Percentiles rank a stretch among this genome's conserved stretches.
phyloP scores from a whole-genome alignment of 2,329 filamentous ascomycete species.

The Lasiodiplodia hormozganensis region DNA sequence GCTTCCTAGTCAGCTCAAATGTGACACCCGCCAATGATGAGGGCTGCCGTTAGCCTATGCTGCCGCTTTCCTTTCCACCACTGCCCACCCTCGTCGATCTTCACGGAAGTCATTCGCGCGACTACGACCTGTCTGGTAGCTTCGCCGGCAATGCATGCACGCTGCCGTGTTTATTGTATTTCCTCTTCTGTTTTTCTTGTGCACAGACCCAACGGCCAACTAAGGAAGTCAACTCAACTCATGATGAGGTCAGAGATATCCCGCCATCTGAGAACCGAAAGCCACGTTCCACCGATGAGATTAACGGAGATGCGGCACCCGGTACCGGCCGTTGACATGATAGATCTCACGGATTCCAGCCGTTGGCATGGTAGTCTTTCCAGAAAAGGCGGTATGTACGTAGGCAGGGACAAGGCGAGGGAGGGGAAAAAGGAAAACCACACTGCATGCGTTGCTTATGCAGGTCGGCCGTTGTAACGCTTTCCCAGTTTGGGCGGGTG shows the following conservation, averaged over 20 bases:
- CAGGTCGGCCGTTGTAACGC: constrained; percentile 15
- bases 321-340: not conserved
- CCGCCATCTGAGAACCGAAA: not conserved
- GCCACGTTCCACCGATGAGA: constrained; percentile 13
- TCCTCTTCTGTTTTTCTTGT: not conserved
- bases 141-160: constrained; percentile 1
- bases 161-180: not conserved
- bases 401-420: not conserved
- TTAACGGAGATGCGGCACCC: not conserved
- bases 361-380: not conserved
- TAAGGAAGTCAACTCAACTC: not conserved
- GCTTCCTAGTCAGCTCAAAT: not conserved
- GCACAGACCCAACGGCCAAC: not conserved
- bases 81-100: constrained; percentile 7
- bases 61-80: not conserved
- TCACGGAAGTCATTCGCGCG: constrained; percentile 23
- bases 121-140: not conserved
- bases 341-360: not conserved
- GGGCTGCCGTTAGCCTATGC: not conserved
- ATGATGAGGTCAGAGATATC: not conserved
- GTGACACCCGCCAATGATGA: not conserved
- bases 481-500: not conserved
- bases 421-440: not conserved
- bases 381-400: constrained; percentile 7
- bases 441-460: constrained; percentile 1